Evolutionary conservation across 805 yeast genomes (phyloP), one percentile per base, ranked within the genome.

Genomic region (Lipomyces chichibuensis): DNA sequence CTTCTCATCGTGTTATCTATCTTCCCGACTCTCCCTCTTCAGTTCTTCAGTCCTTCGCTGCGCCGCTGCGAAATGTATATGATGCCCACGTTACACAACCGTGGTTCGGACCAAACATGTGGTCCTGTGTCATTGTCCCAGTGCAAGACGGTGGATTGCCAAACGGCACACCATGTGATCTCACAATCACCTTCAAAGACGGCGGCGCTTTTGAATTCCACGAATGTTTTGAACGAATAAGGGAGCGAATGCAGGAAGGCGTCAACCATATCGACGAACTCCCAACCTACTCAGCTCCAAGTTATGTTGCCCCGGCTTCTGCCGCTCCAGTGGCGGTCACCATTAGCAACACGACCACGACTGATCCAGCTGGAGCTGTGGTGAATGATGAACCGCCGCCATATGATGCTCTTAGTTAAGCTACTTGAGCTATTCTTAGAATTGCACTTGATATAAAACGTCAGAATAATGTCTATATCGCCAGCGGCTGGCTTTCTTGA

Each of bases 151-250:
- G 75, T 37, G 75, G 75, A n/a, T 54, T 73, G 46, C 61, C 67
- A n/a, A 55, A 33, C 23, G 33, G 29, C 37, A 35, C 49, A 14
- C 69, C 71, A 37, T 62, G 64, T 35, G 74, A 69, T 61, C 60
- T 72, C 53, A 61, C 65, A 11, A 8, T 71, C 46, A 72, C 74
- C 5, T 72, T 72, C 51, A 72, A 72, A 37, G 75, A 73, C 56
- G 75, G 75, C 25, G 75, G 75, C 35, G 75, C 74, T 29, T 73
- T 63, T 58, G 74, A 73, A 23, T 73, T 73, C 33, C 72, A 72
- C 37, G 68, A 64, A 20, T 57, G 63, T 9, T 73, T 65, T 51
- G 59, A 69, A 51, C 64, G 70, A n/a, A 68, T 73, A 43, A 58
- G 75, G 9, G 75, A 73, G 56, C 65, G 73, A 46, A 49, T 68